These are phyloP conservation scores for Plasmodium cynomolgi DNA, from an alignment of 169 alveolate species.

Conservation along the genomic window DNA sequence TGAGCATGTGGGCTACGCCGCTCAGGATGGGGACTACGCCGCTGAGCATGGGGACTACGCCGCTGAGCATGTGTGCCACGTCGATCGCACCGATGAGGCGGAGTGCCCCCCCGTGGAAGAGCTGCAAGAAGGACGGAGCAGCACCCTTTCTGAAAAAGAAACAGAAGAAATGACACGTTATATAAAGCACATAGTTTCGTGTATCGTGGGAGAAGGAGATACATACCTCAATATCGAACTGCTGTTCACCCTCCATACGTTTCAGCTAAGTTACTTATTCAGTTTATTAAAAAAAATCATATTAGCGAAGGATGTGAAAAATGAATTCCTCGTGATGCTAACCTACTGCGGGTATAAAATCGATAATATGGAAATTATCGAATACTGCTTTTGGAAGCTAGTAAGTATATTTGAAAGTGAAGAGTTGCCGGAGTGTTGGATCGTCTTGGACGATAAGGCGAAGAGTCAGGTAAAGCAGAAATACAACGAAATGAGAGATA, in stretches of 20 bases:
- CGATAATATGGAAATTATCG: conserved; percentile 38
- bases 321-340: conserved; percentile 58
- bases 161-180: conserved; percentile 1
- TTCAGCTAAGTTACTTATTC: conserved; percentile 30
- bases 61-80: not conserved
- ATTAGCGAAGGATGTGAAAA: conserved; percentile 22
- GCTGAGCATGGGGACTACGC: not conserved
- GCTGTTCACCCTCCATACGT: conserved; percentile 37
- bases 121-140: not conserved
- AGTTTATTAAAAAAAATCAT: conserved; percentile 20
- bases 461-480: conserved; percentile 9
- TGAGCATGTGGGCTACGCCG: not conserved
- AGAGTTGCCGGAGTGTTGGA: conserved; percentile 41
- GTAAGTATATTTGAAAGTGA: conserved; percentile 57
- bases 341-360: conserved; percentile 65
- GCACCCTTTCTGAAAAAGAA: not conserved
- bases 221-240: conserved; percentile 44
- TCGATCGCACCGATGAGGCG: not conserved
- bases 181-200: conserved; percentile 2
- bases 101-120: not conserved
- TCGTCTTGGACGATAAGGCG: not conserved
- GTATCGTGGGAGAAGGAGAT: conserved; percentile 54
- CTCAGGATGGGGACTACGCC: not conserved
- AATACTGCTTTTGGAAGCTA: conserved; percentile 53
- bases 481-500: conserved; percentile 29